Base-by-base conservation (phyloP, 2,329 filamentous ascomycete species). In the Apiospora rasikravindrae region DNA sequence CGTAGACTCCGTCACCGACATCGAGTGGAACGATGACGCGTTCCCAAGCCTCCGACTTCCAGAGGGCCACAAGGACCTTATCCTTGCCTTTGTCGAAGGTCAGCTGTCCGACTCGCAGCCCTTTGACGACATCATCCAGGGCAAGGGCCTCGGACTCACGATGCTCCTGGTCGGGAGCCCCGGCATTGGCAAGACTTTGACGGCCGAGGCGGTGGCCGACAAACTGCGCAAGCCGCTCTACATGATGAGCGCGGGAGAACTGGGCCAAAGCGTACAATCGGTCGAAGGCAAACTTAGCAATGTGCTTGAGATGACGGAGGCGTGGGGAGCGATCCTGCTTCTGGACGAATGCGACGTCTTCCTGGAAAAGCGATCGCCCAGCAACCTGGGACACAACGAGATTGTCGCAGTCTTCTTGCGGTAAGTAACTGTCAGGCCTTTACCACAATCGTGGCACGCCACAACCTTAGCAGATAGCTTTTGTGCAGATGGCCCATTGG, bases 41-140 rank as follows among this genome's bases (percentile, higher is more conserved):
- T 89, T 89, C 70, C 78, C 82, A 49, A 84, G 81, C 2, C 84
- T 89, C 4, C 86, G 88, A 10, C 82, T 89, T 26, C 84, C 85
- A 0, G 74, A 82, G 1, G 84, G 85, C 37, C 82, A 87, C 70
- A 89, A 89, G 77, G 84, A 87, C 49, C 80, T 89, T 13, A 84
- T 88, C 74, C 81, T 84, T 6, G 85, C 86, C 2, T 86, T 88
- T 70, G 66, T 71, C 3, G 33, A 71, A 1, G 37, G 16, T 0
- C 67, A 71, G 16, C 16, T 71, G 6, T 14, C 16, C 16, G 13
- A 29, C 0, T 64, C 67, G 13, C 24, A 68, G 22, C 5, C 22
- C n/a, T 69, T 71, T 47, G 70, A 71, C 19, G 71, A 75, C 19
- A n/a, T 76, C 0, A 71, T 76, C n/a, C 64, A 70, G 33, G 75